Percentiles rank a stretch among this genome's conserved stretches.
phyloP scores from a whole-genome alignment of 2,329 filamentous ascomycete species.

The Sporothrix dimorphospora region DNA sequence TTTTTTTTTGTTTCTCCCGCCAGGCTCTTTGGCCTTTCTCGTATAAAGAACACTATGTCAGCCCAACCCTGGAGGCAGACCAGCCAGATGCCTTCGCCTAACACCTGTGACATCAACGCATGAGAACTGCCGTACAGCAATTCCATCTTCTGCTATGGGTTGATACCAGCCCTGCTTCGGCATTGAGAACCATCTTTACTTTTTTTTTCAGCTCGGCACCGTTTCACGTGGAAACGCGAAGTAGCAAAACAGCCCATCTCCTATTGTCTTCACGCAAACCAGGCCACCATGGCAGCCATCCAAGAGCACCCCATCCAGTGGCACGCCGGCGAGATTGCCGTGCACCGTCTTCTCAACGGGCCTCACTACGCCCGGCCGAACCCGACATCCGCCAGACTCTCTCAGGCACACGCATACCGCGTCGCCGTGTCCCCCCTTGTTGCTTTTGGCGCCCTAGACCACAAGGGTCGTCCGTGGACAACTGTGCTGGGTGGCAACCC shows the following conservation, averaged over 20 bases:
- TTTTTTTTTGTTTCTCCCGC: neutral
- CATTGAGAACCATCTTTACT: no score
- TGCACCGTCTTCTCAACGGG: conserved; percentile 65
- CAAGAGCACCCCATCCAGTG: conserved; percentile 45
- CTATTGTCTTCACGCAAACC: neutral
- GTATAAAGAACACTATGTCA: neutral
- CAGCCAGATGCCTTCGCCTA: neutral
- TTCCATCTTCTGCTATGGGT: no score
- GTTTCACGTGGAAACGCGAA: no score
- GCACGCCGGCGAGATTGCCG: conserved; percentile 67
- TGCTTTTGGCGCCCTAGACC: conserved; percentile 73
- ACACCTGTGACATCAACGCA: neutral
- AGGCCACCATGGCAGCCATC: conserved; percentile 8
- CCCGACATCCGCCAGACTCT: conserved; percentile 67
- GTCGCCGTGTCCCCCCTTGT: conserved; percentile 67
- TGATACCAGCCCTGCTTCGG: no score
- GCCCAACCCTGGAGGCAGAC: neutral
- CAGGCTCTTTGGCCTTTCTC: neutral
- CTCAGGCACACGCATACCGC: conserved; percentile 61
- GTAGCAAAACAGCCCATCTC: no score
- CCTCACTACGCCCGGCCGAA: conserved; percentile 58
- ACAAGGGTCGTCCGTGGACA: conserved; percentile 70
- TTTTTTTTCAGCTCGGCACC: no score
- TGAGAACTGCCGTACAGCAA: neutral
- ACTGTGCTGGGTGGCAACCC: conserved; percentile 75